Evolutionary conservation across 768 basidiomycete species (phyloP).

Genomic region (Macrolepiota fuliginosa): DNA sequence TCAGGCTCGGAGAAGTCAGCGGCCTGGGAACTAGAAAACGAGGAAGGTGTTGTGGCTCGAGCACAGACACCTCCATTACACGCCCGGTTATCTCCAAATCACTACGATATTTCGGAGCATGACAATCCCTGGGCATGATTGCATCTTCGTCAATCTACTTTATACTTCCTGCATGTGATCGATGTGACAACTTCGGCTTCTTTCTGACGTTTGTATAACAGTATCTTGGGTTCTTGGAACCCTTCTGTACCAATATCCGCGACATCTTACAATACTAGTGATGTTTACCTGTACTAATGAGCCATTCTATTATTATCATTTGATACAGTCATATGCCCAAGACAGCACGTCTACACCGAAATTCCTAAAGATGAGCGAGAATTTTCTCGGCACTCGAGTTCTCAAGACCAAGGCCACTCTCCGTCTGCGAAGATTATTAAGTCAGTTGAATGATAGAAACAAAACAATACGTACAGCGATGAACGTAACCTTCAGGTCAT

Average conservation of each 20-base stretch:
- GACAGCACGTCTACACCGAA: not conserved
- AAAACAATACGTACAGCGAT: constrained; percentile 42
- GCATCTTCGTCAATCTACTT: not conserved
- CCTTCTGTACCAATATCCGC: not conserved
- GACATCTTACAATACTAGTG: not conserved
- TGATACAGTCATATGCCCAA: not conserved
- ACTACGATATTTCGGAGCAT: constrained; percentile 13
- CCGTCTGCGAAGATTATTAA: constrained; percentile 34
- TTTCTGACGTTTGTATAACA: not conserved
- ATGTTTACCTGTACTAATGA: not conserved
- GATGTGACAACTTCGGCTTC: too few species aligned
- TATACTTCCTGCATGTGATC: not conserved
- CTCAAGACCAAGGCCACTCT: constrained; percentile 47
- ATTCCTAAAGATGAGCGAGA: constrained; percentile 35
- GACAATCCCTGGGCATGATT: constrained; percentile 22
- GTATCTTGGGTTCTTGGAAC: not conserved
- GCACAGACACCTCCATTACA: constrained; percentile 13
- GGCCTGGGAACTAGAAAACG: constrained; percentile 19
- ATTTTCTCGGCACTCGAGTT: constrained; percentile 60
- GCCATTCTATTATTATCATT: not conserved
- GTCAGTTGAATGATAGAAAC: constrained; percentile 12
- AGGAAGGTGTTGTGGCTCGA: constrained; percentile 17
- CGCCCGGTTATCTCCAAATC: constrained; percentile 6
- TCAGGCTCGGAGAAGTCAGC: not conserved
- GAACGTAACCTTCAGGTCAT: constrained; percentile 70